phyloP scores from a whole-genome alignment of 192 early-diverging fungal genomes.

The Coemansia sp. region DNA sequence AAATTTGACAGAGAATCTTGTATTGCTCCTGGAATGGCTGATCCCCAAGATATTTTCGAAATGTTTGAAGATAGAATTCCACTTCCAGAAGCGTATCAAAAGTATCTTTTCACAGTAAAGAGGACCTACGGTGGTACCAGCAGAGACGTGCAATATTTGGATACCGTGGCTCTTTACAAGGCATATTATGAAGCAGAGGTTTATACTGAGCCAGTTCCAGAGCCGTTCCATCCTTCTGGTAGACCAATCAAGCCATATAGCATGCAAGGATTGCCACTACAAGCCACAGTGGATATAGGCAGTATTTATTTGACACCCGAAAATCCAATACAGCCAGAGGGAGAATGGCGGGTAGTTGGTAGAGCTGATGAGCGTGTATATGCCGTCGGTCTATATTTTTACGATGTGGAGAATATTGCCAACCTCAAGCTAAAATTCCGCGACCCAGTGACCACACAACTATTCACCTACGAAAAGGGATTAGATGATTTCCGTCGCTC shows the following conservation, averaged over 20 bases:
- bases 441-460: background rate
- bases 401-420: constrained; percentile 71
- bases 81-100: background rate
- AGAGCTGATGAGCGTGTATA: constrained; percentile 72
- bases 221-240: constrained; percentile 37
- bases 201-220: constrained; percentile 28
- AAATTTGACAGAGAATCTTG: background rate
- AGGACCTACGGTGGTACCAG: too few species aligned
- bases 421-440: constrained; percentile 64
- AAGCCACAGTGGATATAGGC: constrained; percentile 73
- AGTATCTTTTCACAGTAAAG: background rate
- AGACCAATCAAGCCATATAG: constrained; percentile 26
- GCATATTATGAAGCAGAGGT: background rate
- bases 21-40: background rate
- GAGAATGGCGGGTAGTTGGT: constrained; percentile 72
- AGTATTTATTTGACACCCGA: constrained; percentile 69
- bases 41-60: background rate
- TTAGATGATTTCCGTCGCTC: background rate
- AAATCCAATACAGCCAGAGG: constrained; percentile 60
- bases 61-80: background rate
- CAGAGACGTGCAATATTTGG: too few species aligned
- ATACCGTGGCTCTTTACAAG: constrained; percentile 4
- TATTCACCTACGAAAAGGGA: too few species aligned
- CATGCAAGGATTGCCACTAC: constrained; percentile 45
- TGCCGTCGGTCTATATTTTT: constrained; percentile 76